Base-by-base conservation (phyloP, 768 basidiomycete species). In the Pisolithus orientalis region DNA sequence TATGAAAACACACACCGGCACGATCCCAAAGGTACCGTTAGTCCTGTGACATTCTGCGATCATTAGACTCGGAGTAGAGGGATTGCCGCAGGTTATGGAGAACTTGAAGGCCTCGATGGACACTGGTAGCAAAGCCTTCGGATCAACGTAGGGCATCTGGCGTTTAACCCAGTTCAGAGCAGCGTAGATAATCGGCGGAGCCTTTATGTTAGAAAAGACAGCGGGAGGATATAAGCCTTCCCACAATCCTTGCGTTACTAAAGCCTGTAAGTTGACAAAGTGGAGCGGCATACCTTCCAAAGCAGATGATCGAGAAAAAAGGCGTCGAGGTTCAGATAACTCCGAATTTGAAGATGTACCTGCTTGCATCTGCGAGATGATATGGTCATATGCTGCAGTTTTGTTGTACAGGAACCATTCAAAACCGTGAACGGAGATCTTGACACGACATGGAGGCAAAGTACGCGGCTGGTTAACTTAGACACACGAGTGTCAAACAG, bases 381-480 rank as follows among this genome's bases (percentile, higher is more conserved):
- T 93, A 49, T 82, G 78, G 62, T 98, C 93, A 68, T 87, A 97
- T 4, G 92, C 84, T 4, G 90, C 80, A 3, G 91, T 94, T 45
- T 84, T 76, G 69, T 97, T 98, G 69, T 90, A 96, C 39, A 98
- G 60, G 65, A 91, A 91, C 85, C 90, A 94, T 66, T 98, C 94
- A 42, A 94, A 75, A 16, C 95, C 95, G 59, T 94, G 82, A 3
- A 90, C 60, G 6, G 83, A 83, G 28, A 94, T 63, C 50, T 89
- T 84, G 29, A 97, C 80, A 38, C 95, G 85, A 61, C 92, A 95
- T 13, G 86, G 80, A 52, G 80, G 74, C 24, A 77, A 62, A 13
- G 64, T 60, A 13, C 64, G 53, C 1, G 65, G 60, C 43, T 64
- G 63, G 57, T 75, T 71, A 39, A 66, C 74, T 77, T 52, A 14